Evolutionary conservation across 2,329 filamentous ascomycete species (phyloP), one percentile per base, ranked within the genome.

Genomic region (Emergomyces pasteurianus): DNA sequence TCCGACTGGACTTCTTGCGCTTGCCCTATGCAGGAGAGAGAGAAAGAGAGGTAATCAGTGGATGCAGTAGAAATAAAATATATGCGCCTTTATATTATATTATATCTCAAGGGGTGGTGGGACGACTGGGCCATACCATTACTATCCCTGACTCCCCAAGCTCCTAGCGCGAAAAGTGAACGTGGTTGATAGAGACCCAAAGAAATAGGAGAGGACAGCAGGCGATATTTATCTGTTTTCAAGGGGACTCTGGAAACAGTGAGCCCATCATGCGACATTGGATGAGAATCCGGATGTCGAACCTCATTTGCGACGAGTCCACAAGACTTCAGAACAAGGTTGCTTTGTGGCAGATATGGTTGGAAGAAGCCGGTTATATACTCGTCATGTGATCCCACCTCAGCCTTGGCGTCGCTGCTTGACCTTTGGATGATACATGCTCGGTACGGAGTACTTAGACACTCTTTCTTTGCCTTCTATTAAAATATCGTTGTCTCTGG

Each of bases 1-100:
- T 91, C 71, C 85, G 83, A 59, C 90, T 88, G 31, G 88, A 88
- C 82, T 84, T 85, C 79, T 95, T 96, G 74, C 92, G 89, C 81
- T 96, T 96, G 64, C 92, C 92, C 92, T 90, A 34, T 31, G 31
- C 3, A 34, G 18, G 14, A 52, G 14, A 31, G 26, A 26, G 9
- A 9, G 12, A 28, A 34, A 52, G 16, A 34, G 18, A 9, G 6
- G 8, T 4, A 18, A 52, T 52, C 12, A 52, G 49, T 52, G 8
- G 9, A 52, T 6, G 8, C 23, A 50, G 23, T 16, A 50, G 3
- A 31, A 50, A 31, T 18, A 7, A 31, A 3, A 28, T 14, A 18
- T 12, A 16, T 28, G 26, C 12, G 26, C 14, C 23, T 8, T 18
- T 28, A 31, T 50, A 18, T 36, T 36, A 36, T 36, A 10, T 9